phyloP scores from a whole-genome alignment of 495 filamentous ascomycete species.

The Aspergillus sclerotioniger region DNA sequence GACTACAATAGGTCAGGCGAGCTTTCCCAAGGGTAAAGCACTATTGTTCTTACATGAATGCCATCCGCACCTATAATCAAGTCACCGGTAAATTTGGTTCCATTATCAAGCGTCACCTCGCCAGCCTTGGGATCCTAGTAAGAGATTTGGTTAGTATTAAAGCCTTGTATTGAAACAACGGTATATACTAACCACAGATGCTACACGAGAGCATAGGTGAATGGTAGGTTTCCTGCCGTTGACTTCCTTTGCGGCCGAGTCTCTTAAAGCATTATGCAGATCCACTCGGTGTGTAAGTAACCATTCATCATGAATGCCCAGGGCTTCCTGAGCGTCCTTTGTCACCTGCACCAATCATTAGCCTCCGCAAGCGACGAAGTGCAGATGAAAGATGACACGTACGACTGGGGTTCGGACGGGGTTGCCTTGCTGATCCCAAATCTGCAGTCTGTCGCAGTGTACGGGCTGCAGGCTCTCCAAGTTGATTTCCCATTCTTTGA shows the following conservation, averaged over 20 bases:
- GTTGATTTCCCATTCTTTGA: conserved; percentile 46
- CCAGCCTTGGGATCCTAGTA: conserved; percentile 38
- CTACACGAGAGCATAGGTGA: conserved; percentile 26
- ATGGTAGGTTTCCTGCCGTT: conserved; percentile 36
- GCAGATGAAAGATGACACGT: neutral
- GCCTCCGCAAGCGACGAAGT: neutral
- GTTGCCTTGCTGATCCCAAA: conserved; percentile 15
- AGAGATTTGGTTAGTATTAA: neutral
- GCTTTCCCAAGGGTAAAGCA: too few relatives aligned
- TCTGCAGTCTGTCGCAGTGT: conserved; percentile 12
- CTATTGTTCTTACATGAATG: conserved; percentile 30
- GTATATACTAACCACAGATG: conserved; percentile 18
- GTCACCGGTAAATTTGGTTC: conserved; percentile 32
- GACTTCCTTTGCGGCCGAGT: conserved; percentile 27
- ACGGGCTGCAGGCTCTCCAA: conserved; percentile 29
- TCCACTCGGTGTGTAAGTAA: conserved; percentile 49
- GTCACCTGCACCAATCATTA: conserved; percentile 14
- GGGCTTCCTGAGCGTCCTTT: conserved; percentile 10
- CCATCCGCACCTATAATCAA: conserved; percentile 53
- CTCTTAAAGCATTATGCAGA: conserved; percentile 44
- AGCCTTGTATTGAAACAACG: neutral
- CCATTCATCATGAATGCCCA: conserved; percentile 26
- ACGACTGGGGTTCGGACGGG: conserved; percentile 13
- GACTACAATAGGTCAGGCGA: conserved; percentile 19
- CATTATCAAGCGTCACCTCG: conserved; percentile 31